Percentiles rank a stretch among this genome's conserved stretches.
Conservation (phyloP, 2,329 filamentous ascomycete genomes). For the Thermothelomyces thermophilus region DNA sequence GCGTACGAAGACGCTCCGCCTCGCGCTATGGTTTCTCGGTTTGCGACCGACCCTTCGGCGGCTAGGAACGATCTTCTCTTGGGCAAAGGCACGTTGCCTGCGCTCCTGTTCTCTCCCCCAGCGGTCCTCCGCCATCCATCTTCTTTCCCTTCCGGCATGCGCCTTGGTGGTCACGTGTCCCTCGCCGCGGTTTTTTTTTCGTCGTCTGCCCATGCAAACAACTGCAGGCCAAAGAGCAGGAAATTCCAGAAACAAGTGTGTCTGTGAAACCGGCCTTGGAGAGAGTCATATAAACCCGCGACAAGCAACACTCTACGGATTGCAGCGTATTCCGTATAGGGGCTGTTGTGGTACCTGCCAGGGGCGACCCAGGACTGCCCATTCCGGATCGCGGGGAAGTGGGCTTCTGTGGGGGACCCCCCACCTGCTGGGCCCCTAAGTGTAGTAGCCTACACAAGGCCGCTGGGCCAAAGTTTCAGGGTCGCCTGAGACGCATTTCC, state of each 20-base stretch:
- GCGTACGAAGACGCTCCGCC: constrained; percentile 18
- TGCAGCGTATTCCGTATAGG: too few species aligned
- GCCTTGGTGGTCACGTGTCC: too few species aligned
- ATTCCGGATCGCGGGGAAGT: background rate
- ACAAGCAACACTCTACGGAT: background rate
- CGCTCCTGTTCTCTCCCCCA: background rate
- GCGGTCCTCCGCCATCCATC: background rate
- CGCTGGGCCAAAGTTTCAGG: too few species aligned
- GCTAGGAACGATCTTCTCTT: constrained; percentile 12
- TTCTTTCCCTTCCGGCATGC: background rate
- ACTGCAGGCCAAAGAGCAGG: too few species aligned
- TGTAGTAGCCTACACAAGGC: background rate
- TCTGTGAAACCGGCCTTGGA: background rate
- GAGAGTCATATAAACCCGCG: background rate
- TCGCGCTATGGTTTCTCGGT: constrained; percentile 1
- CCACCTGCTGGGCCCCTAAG: background rate
- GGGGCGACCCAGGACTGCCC: background rate
- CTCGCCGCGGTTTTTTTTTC: too few species aligned
- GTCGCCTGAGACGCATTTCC: too few species aligned
- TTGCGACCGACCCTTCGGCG: constrained; percentile 1
- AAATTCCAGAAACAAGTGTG: background rate
- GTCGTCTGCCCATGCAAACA: too few species aligned
- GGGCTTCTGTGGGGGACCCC: background rate
- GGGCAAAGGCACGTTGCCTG: constrained; percentile 13
- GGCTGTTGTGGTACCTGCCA: background rate